Conservation (phyloP, 139 green algal genomes). For the Chlamydomonas eustigma region DNA sequence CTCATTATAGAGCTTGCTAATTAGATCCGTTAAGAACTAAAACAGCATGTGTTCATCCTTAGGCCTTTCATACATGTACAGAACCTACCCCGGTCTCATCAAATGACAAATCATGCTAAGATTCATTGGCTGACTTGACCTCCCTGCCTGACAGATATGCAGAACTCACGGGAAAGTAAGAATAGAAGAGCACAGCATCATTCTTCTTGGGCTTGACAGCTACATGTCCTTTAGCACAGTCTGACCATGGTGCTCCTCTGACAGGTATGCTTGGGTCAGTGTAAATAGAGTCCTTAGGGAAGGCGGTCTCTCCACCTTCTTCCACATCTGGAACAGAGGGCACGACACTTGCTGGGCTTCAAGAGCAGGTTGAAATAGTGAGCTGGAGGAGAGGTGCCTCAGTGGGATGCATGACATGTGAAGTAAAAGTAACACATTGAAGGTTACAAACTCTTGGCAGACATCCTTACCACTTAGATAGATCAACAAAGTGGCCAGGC, state of each 20-base stretch:
- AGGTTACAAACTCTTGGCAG: too few species aligned
- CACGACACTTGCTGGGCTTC: too few species aligned
- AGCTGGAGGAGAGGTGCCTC: too few species aligned
- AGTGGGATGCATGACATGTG: too few species aligned
- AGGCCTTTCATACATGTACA: not conserved
- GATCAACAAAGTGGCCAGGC: conserved; percentile 62
- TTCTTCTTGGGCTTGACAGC: conserved; percentile 51
- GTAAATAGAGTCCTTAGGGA: conserved; percentile 49
- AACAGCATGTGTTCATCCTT: not conserved
- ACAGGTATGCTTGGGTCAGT: conserved; percentile 28
- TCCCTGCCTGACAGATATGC: not conserved
- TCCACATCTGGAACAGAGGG: conserved; percentile 33
- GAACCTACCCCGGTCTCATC: not conserved
- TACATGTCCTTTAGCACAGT: conserved; percentile 58
- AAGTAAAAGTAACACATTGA: too few species aligned
- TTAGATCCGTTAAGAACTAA: not conserved
- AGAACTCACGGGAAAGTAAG: conserved; percentile 12
- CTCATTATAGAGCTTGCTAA: not conserved
- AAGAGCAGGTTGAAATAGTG: too few species aligned
- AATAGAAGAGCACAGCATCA: conserved; percentile 49
- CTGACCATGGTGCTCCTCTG: conserved; percentile 26
- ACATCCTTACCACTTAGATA: conserved; percentile 62
- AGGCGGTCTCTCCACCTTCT: conserved; percentile 57
- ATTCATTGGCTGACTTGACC: not conserved
- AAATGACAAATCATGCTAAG: not conserved